phyloP scores from a whole-genome alignment of 2,329 filamentous ascomycete species.

The Zopfia rhizophila region DNA sequence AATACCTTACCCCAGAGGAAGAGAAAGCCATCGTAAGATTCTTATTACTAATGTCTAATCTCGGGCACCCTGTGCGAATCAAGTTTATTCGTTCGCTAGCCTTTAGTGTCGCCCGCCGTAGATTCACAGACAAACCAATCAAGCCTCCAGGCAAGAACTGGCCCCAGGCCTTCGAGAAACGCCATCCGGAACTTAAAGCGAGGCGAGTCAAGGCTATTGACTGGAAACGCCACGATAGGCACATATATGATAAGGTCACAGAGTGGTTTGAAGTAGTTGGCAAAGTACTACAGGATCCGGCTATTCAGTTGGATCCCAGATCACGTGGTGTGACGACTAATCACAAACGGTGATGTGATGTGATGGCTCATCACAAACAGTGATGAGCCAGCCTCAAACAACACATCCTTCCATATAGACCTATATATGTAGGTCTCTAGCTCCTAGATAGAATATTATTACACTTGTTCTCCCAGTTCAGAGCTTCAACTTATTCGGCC shows the following conservation, averaged over 20 bases:
- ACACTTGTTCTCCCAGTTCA: no score
- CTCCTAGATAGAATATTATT: conserved; percentile 15
- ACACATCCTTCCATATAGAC: no score
- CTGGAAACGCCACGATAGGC: conserved; percentile 26
- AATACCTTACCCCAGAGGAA: conserved; percentile 24
- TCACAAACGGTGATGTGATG: no score
- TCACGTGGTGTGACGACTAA: no score
- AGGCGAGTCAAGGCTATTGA: conserved; percentile 22
- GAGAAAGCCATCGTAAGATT: conserved; percentile 5
- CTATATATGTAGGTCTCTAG: conserved; percentile 23
- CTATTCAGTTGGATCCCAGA: no score
- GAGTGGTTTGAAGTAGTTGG: no score
- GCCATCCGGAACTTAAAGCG: conserved; percentile 25
- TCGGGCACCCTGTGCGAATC: conserved; percentile 4
- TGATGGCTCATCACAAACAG: no score
- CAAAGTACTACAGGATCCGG: no score
- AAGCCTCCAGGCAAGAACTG: conserved; percentile 23
- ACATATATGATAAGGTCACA: no score
- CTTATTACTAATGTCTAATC: conserved; percentile 8
- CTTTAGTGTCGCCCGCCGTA: conserved; percentile 1
- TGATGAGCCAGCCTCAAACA: no score
- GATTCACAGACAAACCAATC: conserved; percentile 64
- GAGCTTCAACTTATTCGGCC: conserved; percentile 17
- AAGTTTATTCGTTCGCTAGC: conserved; percentile 12
- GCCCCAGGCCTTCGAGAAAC: conserved; percentile 25